These are phyloP conservation scores for Stachybotrys chartarum DNA, from an alignment of 2,329 filamentous ascomycete species.

Conservation along the genomic window DNA sequence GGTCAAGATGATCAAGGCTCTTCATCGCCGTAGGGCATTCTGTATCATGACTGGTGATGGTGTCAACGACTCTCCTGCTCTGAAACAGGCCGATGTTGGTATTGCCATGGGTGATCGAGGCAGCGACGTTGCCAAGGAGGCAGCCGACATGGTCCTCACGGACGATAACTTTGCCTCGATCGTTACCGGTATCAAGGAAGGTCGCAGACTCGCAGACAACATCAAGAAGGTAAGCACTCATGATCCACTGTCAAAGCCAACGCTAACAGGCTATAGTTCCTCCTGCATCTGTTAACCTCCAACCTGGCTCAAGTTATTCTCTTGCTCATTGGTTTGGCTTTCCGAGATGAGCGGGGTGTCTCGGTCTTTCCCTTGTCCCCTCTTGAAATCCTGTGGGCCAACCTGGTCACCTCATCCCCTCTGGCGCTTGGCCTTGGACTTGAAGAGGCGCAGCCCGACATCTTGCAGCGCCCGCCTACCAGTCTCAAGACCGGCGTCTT, in stretches of 20 bases:
- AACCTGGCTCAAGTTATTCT: constrained; percentile 65
- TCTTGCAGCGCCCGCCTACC: constrained; percentile 60
- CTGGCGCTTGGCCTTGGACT: constrained; percentile 66
- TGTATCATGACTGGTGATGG: constrained; percentile 72
- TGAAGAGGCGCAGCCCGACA: constrained; percentile 60
- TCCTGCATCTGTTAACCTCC: constrained; percentile 60
- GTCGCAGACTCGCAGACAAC: constrained; percentile 63
- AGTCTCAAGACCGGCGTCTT: constrained; percentile 54
- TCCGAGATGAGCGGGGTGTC: constrained; percentile 51
- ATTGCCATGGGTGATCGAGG: constrained; percentile 69
- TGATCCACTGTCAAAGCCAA: no score
- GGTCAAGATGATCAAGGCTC: constrained; percentile 69
- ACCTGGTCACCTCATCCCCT: constrained; percentile 65
- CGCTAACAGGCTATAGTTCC: constrained; percentile 32
- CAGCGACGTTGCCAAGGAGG: constrained; percentile 70
- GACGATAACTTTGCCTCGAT: constrained; percentile 86
- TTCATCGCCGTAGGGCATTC: constrained; percentile 60
- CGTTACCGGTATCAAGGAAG: constrained; percentile 64
- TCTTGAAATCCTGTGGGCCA: constrained; percentile 70
- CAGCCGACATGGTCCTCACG: constrained; percentile 79
- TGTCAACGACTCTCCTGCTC: constrained; percentile 66
- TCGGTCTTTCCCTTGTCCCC: constrained; percentile 66
- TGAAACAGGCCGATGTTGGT: constrained; percentile 67
- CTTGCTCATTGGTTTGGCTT: constrained; percentile 60
- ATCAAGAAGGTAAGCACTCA: constrained; percentile 55